Percentiles rank a stretch among this genome's conserved stretches.
phyloP scores from a whole-genome alignment of 106 monocot species.

The Dioscorea zingiberensis region DNA sequence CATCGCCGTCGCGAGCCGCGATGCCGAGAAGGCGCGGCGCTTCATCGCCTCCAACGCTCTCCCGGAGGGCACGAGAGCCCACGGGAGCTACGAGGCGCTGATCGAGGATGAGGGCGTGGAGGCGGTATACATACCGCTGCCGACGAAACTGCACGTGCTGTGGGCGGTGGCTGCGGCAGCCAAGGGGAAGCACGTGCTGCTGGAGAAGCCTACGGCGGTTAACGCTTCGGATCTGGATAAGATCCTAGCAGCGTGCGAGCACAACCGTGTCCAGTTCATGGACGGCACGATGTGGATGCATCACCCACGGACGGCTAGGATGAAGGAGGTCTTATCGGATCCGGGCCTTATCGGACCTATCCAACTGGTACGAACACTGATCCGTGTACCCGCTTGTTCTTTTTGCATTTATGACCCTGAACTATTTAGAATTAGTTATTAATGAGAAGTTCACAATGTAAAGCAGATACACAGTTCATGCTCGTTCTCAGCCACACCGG shows the following conservation, averaged over 20 bases:
- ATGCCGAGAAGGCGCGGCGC: constrained; percentile 39
- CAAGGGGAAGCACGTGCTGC: constrained; percentile 60
- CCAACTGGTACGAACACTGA: constrained; percentile 30
- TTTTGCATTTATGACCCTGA: neutral
- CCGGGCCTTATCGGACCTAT: constrained; percentile 36
- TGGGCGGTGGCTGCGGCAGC: constrained; percentile 58
- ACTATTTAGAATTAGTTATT: too few species aligned
- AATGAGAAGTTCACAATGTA: too few species aligned
- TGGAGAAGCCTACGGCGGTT: constrained; percentile 67
- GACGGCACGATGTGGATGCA: constrained; percentile 71
- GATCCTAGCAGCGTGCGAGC: constrained; percentile 47
- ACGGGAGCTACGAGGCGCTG: constrained; percentile 54
- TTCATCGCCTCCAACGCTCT: constrained; percentile 50
- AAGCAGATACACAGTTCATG: neutral
- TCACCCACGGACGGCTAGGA: constrained; percentile 45
- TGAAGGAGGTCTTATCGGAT: constrained; percentile 40
- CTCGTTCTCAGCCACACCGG: neutral
- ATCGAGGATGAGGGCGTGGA: constrained; percentile 58
- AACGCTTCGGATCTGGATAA: constrained; percentile 45
- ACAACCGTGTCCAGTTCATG: constrained; percentile 47
- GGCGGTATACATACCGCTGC: constrained; percentile 67
- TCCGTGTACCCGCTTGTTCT: neutral
- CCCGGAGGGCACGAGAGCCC: constrained; percentile 19
- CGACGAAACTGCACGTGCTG: constrained; percentile 55
- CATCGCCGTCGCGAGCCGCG: constrained; percentile 53